Conservation (phyloP, 2,329 filamentous ascomycete genomes). For the Microsporum canis region DNA sequence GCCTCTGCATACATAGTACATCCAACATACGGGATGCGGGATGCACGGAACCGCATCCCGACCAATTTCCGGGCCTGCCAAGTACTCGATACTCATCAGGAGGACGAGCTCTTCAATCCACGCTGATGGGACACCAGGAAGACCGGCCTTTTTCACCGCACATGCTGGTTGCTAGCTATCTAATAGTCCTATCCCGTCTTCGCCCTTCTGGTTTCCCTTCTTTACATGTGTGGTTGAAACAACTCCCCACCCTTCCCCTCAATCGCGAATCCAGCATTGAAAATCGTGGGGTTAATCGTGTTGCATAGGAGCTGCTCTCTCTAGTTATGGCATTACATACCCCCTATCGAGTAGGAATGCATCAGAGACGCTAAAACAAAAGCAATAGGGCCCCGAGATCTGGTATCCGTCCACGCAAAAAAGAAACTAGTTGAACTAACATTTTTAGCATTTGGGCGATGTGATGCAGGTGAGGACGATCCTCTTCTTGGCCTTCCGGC, state of each 20-base stretch:
- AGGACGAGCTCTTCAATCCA: not conserved
- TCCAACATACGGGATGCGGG: not conserved
- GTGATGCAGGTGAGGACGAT: not conserved
- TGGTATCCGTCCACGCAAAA: conserved; percentile 1
- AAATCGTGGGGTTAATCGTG: not conserved
- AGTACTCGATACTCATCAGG: not conserved
- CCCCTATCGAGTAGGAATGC: not conserved
- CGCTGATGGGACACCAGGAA: not conserved
- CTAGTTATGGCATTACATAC: not conserved
- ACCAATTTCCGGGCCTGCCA: conserved; percentile 1
- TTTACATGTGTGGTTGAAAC: not conserved
- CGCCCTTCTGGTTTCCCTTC: not conserved
- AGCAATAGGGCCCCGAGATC: not conserved
- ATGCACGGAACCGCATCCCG: conserved; percentile 3
- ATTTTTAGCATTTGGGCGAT: not conserved
- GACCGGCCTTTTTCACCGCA: not conserved
- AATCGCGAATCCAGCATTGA: not conserved
- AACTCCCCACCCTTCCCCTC: not conserved
- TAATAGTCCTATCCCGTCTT: not conserved
- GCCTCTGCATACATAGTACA: not conserved
- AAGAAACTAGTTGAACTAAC: not conserved
- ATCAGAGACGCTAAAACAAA: not conserved
- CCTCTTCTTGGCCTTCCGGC: not conserved
- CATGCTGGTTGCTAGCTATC: not conserved
- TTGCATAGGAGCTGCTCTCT: not conserved